Percentiles rank a stretch among this genome's conserved stretches.
phyloP scores from a whole-genome alignment of 345 rosid genomes.

The Cardiospermum halicacabum region DNA sequence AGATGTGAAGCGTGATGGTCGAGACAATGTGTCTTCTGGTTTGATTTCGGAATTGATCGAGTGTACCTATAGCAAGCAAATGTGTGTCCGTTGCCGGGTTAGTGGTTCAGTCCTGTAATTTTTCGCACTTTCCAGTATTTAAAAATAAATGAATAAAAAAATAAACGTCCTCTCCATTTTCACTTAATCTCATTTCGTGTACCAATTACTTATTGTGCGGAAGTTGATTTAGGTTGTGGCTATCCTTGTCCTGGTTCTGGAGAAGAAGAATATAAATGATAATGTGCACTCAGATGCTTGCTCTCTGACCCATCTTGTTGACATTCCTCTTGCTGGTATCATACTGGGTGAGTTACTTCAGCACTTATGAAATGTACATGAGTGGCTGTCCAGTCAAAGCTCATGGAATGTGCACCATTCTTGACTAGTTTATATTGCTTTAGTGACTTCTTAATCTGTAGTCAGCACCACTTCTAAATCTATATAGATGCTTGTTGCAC shows the following conservation, averaged over 20 bases:
- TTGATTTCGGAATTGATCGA: conserved; percentile 36
- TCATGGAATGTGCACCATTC: neutral
- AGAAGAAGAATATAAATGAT: conserved; percentile 29
- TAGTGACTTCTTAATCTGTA: neutral
- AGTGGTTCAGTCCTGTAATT: conserved; percentile 17
- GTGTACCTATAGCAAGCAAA: conserved; percentile 25
- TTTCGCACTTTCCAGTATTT: conserved; percentile 2
- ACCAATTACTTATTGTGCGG: neutral
- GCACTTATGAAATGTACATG: neutral
- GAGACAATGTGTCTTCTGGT: conserved; percentile 30
- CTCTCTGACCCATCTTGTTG: conserved; percentile 28
- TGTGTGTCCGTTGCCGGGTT: conserved; percentile 62
- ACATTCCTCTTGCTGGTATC: conserved; percentile 76
- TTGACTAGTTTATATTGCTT: neutral
- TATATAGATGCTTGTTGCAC: neutral
- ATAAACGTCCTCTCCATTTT: too few relatives aligned
- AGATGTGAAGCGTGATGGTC: conserved; percentile 10
- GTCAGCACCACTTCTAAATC: neutral
- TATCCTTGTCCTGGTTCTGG: conserved; percentile 51
- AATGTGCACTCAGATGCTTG: conserved; percentile 19
- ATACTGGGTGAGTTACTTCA: conserved; percentile 54
- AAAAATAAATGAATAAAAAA: too few relatives aligned
- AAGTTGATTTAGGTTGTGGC: conserved; percentile 48
- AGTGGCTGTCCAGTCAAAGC: neutral
- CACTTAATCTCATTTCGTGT: conserved; percentile 2